These are phyloP conservation scores for Tetratostichococcus sp. DNA, from an alignment of 139 green algal species.

Conservation along the genomic window DNA sequence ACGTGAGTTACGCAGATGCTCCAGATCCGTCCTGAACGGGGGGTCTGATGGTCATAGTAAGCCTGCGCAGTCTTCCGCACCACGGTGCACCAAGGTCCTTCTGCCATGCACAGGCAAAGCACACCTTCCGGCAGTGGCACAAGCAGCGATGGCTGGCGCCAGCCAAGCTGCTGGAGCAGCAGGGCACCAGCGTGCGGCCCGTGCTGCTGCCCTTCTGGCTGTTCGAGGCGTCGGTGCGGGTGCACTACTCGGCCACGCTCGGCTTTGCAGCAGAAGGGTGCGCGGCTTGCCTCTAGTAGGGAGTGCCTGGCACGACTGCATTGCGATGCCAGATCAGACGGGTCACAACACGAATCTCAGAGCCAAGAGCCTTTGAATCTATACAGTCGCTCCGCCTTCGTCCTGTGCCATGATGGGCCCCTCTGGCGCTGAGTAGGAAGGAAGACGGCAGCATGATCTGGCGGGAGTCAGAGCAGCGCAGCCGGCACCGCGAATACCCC, in stretches of 20 bases:
- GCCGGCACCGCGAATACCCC: constrained; percentile 14
- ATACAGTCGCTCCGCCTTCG: too few relatives aligned
- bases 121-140: constrained; percentile 21
- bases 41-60: too few relatives aligned
- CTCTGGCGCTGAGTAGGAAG: constrained; percentile 9
- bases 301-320: too few relatives aligned
- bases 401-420: too few relatives aligned
- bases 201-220: constrained; percentile 50
- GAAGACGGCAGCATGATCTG: constrained; percentile 14
- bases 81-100: too few relatives aligned
- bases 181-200: constrained; percentile 12
- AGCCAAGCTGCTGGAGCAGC: constrained; percentile 14
- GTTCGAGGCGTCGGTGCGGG: constrained; percentile 31
- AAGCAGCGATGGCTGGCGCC: constrained; percentile 26
- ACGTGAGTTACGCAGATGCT: too few relatives aligned
- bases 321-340: too few relatives aligned
- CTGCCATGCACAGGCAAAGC: constrained; percentile 7
- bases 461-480: constrained; percentile 11
- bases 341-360: too few relatives aligned
- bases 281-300: not conserved
- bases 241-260: constrained; percentile 19
- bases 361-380: too few relatives aligned
- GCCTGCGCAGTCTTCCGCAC: too few relatives aligned
- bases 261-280: not conserved
- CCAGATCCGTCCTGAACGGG: not conserved